Evolutionary conservation across 345 rosid genomes (phyloP).

Genomic region (Salix dunnii): DNA sequence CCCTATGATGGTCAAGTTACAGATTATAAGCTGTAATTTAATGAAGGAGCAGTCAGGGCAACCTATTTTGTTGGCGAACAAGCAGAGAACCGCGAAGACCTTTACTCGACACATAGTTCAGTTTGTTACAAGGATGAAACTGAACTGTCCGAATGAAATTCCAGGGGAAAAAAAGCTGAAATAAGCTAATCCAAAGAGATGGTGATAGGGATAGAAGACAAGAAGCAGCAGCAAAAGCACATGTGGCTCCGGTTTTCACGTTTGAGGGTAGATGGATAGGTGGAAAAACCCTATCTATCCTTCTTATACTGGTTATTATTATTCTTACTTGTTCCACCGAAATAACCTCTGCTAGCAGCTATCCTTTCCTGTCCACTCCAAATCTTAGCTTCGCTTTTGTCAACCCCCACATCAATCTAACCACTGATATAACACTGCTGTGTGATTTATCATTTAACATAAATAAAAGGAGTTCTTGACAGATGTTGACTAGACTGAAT

Average conservation of each 20-base stretch:
- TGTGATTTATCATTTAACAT: constrained; percentile 2
- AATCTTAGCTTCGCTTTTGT: constrained; percentile 12
- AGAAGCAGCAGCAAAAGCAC: constrained; percentile 28
- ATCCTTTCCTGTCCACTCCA: constrained; percentile 28
- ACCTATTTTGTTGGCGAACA: neutral
- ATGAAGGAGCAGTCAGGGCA: neutral
- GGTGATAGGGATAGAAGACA: neutral
- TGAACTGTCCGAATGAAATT: neutral
- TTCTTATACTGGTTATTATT: neutral
- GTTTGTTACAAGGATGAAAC: neutral
- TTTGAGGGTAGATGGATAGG: constrained; percentile 31
- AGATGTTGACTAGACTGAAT: constrained; percentile 31
- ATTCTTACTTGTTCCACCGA: constrained; percentile 32
- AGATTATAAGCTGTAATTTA: neutral
- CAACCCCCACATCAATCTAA: constrained; percentile 37
- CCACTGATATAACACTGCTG: constrained; percentile 22
- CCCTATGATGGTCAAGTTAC: neutral
- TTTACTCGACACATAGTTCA: neutral
- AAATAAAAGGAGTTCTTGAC: constrained; percentile 2
- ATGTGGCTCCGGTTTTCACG: constrained; percentile 53
- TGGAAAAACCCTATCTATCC: constrained; percentile 26
- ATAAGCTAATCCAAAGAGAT: neutral
- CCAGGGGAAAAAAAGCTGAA: neutral
- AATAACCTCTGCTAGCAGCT: constrained; percentile 2
- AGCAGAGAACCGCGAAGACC: neutral